Base-by-base conservation (phyloP, 352 stramenopile species). In the Paralagenidium karlingii region DNA sequence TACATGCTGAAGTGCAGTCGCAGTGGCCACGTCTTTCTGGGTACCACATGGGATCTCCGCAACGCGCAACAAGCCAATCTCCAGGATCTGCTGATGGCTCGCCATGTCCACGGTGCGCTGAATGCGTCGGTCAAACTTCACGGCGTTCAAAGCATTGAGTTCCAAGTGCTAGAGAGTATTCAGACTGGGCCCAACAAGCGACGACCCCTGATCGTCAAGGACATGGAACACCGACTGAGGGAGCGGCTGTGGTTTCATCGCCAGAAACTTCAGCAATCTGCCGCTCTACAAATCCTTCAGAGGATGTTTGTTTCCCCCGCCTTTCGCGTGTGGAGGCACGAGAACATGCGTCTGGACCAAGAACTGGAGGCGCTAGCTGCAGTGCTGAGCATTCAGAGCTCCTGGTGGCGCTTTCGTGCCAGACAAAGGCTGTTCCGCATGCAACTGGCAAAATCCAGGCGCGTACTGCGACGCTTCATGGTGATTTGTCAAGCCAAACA, bases 41-140 rank as follows among this genome's bases (percentile, higher is more conserved):
- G 73, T 21, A 76, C 64, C 40, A 84, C 69, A n/a, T 86, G 69
- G 73, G 73, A 86, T 32, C 47, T 86, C 10, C 52, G 52, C 3
- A 81, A 82, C 40, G 73, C 73, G 1, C 48, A 47, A 1, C 60
- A 47, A 0, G 68, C 82, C 36, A 67, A 38, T 21, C 66, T 77
- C 21, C 42, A 47, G 11, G 71, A 82, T 42, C 38, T 85, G 12
- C 38, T 45, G 29, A 47, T 40, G n/a, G 65, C 55, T 16, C 27
- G 22, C 0, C 68, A 83, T 40, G 49, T 55, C 21, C 68, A 85
- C 45, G 28, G 38, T 11, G 68, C 61, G 4, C 62, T 85, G 8
- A 39, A 40, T 3, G 54, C 24, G 19, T 60, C 64, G 36, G 68
- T 70, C 40, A 51, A 64, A 12, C 39, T 67, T 11, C 67, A 83